Percentiles rank a stretch among this genome's conserved stretches.
Evolutionary conservation across 345 rosid genomes (phyloP).

Genomic region (Eucalyptus tenuipes): DNA sequence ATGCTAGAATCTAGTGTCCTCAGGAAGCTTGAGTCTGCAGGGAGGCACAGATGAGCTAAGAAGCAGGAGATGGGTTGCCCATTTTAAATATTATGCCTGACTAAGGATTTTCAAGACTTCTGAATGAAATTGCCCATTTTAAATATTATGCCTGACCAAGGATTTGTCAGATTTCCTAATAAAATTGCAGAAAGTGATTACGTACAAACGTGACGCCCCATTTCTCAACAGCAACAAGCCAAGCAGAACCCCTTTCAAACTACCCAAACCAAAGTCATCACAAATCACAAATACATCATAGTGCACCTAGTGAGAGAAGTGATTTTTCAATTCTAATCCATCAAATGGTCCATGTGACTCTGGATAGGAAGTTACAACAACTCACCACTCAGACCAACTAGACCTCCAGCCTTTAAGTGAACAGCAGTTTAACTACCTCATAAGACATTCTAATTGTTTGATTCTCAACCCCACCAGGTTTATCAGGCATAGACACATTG

Average conservation of each 20-base stretch:
- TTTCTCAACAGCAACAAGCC: background rate
- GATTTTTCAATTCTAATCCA: background rate
- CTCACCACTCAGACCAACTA: background rate
- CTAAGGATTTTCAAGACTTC: background rate
- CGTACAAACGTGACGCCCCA: background rate
- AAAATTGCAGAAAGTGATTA: background rate
- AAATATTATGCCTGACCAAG: background rate
- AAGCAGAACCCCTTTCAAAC: background rate
- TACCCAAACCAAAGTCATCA: background rate
- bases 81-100: background rate
- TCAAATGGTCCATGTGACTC: background rate
- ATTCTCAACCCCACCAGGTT: background rate
- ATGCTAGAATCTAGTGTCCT: slow-evolving; percentile 95
- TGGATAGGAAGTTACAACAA: background rate
- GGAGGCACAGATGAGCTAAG: slow-evolving; percentile 8
- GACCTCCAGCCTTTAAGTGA: background rate
- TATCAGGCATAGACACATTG: background rate
- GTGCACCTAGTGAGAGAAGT: background rate
- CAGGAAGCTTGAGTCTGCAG: slow-evolving; percentile 69
- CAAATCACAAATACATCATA: background rate
- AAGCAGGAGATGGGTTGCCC: background rate
- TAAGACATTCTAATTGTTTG: background rate
- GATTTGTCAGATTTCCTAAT: background rate
- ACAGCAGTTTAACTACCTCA: background rate
- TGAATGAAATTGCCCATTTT: background rate